A percentile compares a stretch with the other conserved stretches of the same genome.
Conservation (phyloP, 108 stramenopile genomes). For the Stephanodiscus triporus region DNA sequence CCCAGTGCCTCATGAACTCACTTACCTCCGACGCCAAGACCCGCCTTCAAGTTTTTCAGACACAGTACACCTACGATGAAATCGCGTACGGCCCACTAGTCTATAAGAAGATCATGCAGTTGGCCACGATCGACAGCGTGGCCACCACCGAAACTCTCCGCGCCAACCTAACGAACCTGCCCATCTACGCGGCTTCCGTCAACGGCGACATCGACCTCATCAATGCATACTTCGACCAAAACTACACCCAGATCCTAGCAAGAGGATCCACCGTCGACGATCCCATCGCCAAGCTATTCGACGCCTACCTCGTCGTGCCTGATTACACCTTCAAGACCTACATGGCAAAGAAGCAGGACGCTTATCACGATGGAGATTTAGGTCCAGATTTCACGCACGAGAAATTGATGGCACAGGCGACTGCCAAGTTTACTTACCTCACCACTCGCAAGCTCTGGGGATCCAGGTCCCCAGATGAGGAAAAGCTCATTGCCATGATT, state of each 20-base stretch:
- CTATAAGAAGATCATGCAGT: conserved; percentile 11
- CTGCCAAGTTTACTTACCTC: no score
- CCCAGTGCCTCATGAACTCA: no score
- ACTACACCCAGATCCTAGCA: conserved; percentile 8
- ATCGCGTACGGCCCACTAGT: not conserved
- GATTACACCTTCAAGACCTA: not conserved
- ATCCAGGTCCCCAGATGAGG: no score
- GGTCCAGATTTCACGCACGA: no score
- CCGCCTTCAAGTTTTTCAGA: no score
- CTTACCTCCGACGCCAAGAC: no score
- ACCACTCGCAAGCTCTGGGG: no score
- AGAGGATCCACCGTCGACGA: conserved; percentile 9
- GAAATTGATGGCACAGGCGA: no score
- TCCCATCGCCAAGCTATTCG: conserved; percentile 4
- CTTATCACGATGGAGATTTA: not conserved
- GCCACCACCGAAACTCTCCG: conserved; percentile 13
- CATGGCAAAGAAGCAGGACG: conserved; percentile 4
- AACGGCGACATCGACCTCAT: conserved; percentile 11
- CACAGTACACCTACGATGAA: not conserved
- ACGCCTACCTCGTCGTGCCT: not conserved
- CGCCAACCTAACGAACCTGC: conserved; percentile 2
- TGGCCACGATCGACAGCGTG: conserved; percentile 9
- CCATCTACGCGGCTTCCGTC: no score
- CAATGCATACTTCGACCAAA: not conserved
- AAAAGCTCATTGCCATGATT: no score